Conservation (phyloP, 192 early-diverging fungal species). For the Coemansia sp. region DNA sequence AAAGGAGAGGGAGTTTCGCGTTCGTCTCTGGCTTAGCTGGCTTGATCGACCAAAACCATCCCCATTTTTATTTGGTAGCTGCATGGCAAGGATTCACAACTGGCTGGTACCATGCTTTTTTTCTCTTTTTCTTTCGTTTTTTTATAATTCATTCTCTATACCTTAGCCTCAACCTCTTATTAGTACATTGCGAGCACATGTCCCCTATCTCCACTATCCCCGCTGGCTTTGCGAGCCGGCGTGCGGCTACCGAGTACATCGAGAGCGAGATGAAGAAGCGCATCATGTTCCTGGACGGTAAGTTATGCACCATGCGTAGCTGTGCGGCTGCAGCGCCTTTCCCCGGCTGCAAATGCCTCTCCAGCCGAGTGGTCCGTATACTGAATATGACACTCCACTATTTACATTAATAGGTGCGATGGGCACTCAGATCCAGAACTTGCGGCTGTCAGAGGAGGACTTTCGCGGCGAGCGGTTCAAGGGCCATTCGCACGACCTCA, state of each 20-base stretch:
- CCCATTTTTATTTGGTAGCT: no score
- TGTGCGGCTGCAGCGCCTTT: not conserved
- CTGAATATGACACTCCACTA: not conserved
- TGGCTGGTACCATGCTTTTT: not conserved
- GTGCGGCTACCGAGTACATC: slow-evolving; percentile 66
- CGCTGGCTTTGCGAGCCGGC: slow-evolving; percentile 47
- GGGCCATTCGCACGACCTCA: slow-evolving; percentile 81
- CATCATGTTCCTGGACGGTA: slow-evolving; percentile 96
- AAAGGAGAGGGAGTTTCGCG: not conserved
- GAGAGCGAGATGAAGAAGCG: slow-evolving; percentile 74
- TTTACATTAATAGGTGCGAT: slow-evolving; percentile 68
- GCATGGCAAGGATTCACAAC: no score
- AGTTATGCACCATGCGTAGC: slow-evolving; percentile 1
- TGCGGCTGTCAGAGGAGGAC: slow-evolving; percentile 80
- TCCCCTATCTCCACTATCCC: slow-evolving; percentile 38
- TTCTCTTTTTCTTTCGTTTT: no score
- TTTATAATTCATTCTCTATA: not conserved
- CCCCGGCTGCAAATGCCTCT: no score
- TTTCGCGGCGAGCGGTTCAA: slow-evolving; percentile 88
- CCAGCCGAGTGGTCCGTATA: not conserved
- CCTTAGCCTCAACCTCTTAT: not conserved
- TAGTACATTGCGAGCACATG: slow-evolving; percentile 8
- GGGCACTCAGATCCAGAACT: slow-evolving; percentile 91
- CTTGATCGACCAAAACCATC: no score
- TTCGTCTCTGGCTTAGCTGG: no score